Evolutionary conservation across 2,329 filamentous ascomycete species (phyloP), one percentile per base, ranked within the genome.

Genomic region (Cercospora citrullina): DNA sequence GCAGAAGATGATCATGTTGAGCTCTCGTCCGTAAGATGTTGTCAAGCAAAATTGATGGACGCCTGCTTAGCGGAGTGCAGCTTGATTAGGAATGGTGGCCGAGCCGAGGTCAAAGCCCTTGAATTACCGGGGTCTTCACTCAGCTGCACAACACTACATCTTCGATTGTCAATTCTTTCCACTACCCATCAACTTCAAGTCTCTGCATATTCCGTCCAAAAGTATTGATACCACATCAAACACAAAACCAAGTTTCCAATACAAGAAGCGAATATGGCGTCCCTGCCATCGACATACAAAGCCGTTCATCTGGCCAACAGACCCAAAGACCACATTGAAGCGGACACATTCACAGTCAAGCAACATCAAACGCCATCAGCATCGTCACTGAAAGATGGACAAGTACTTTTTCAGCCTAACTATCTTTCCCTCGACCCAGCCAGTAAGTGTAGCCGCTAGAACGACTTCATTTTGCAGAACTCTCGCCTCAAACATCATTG

Each of bases 351-450:
- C 63, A 68, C 64, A 36, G 51, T 71, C 53, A 68, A 72, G 65
- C 31, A 67, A 21, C 68, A 73, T 55, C 53, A 63, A 12, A 69
- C 69, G 2, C 72, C 73, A 1, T 72, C 71, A 14, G 26, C 58
- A 16, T 64, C 65, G 9, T 59, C 69, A 2, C 67, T 75, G 10
- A 74, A 77, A 33, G 67, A 79, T 42, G 75, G 79, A 66, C 78
- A 85, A 75, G 77, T 84, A 71, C 80, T 86, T 28, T 73, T 84
- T 68, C 82, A 85, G 72, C 75, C 78, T 2, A 75, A 81, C 30
- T 85, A 81, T 73, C 74, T 86, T 64, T 85, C 83, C 68, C 85
- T 85, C 65, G 84, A 87, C 74, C 84, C 85, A 3, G 84, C 83
- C 1, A 83, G 36, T 39, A 39, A 39, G 36, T 39, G 36, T 39